These are phyloP conservation scores for Colletotrichum endophyticum DNA, from an alignment of 2,329 filamentous ascomycete genomes.

Conservation along the genomic window DNA sequence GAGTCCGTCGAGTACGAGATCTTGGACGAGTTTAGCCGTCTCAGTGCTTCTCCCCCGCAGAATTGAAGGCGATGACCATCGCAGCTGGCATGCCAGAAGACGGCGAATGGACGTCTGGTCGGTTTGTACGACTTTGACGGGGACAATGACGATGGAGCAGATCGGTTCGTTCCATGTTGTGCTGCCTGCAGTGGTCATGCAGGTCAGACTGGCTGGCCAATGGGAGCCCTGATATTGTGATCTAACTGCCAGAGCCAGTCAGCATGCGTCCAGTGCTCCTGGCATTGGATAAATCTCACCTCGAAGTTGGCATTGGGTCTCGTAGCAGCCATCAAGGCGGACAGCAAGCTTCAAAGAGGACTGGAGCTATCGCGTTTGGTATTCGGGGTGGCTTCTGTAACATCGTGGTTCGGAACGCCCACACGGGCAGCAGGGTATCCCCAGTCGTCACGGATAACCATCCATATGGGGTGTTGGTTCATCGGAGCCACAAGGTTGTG, in stretches of 20 bases:
- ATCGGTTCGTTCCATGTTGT: not conserved
- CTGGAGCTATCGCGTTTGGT: not conserved
- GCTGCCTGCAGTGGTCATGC: not conserved
- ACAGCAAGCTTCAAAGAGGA: not conserved
- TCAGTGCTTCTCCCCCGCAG: not conserved
- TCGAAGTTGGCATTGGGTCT: not conserved
- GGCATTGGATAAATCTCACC: not conserved
- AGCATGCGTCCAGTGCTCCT: not conserved
- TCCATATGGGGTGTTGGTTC: not conserved
- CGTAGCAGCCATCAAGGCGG: not conserved
- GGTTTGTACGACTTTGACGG: rapidly evolving
- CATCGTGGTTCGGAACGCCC: not conserved
- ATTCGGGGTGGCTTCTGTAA: not conserved
- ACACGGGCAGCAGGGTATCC: not conserved
- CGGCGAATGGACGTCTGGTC: not conserved
- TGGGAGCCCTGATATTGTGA: not conserved
- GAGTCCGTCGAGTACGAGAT: not conserved
- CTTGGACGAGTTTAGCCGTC: not conserved
- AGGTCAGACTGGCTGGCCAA: not conserved
- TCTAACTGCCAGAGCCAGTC: not conserved
- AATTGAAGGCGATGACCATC: not conserved
- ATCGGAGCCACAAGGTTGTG: not conserved
- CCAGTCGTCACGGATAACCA: not conserved
- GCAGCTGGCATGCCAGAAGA: not conserved
- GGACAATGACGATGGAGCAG: not conserved